Percentiles rank a stretch among this genome's conserved stretches.
These are phyloP conservation scores for Laetiporus sulphureus DNA, from an alignment of 1,284 basidiomycete genomes.

Conservation along the genomic window DNA sequence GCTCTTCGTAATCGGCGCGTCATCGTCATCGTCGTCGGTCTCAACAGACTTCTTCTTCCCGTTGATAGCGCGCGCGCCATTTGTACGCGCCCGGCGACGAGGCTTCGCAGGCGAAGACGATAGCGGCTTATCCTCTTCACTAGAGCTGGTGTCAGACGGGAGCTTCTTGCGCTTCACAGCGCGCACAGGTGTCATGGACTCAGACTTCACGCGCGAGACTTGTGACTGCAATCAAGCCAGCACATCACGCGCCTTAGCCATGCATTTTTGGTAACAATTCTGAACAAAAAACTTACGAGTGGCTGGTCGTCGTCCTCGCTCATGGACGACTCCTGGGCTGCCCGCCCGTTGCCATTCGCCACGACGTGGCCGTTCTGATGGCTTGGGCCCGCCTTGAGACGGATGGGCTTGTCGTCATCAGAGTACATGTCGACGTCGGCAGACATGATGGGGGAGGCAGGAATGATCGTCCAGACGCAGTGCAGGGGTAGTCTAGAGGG, in stretches of 20 bases:
- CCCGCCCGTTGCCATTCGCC: constrained; percentile 32
- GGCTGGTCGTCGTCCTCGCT: constrained; percentile 65
- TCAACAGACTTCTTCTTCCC: constrained; percentile 19
- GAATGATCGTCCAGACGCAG: constrained; percentile 3
- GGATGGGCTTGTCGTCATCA: constrained; percentile 65
- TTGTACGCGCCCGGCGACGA: constrained; percentile 32
- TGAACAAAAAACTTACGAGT: constrained; percentile 44
- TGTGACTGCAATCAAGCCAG: constrained; percentile 29
- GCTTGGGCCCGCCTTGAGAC: constrained; percentile 29
- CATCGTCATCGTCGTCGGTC: constrained; percentile 28
- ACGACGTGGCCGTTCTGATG: constrained; percentile 14
- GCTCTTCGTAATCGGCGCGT: constrained; percentile 20
- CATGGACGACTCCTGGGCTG: constrained; percentile 42
- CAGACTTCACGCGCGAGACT: constrained; percentile 38
- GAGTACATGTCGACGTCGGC: constrained; percentile 44
- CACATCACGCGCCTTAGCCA: constrained; percentile 8
- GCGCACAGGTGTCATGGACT: constrained; percentile 36
- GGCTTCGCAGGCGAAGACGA: constrained; percentile 63
- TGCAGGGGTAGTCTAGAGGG: no score
- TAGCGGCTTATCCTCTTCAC: constrained; percentile 67
- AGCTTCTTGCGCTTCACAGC: constrained; percentile 54
- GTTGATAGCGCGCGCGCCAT: constrained; percentile 28
- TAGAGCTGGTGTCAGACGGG: constrained; percentile 44
- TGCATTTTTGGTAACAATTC: not conserved
- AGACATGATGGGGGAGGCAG: constrained; percentile 29